Evolutionary conservation across 495 filamentous ascomycete genomes (phyloP), one percentile per base, ranked within the genome.

Genomic region (Aspergillus sclerotiicarbonarius): DNA sequence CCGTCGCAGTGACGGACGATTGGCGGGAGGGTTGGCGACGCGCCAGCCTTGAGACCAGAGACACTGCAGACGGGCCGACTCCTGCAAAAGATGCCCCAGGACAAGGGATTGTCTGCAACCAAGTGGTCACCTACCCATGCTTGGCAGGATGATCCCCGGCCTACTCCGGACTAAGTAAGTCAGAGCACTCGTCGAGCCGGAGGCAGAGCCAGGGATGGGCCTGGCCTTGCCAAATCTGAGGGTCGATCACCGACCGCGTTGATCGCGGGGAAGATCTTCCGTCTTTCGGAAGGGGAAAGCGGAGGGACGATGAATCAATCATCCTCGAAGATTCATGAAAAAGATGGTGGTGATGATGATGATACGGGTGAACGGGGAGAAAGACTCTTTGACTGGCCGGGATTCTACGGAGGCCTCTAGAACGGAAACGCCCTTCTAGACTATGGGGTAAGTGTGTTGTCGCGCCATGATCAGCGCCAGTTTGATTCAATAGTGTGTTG

Each of bases 251-350:
- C 18, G 44, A 8, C 51, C 29, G 49, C n/a, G 53, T 56, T 61
- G 39, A 49, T 53, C 59, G 54, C 49, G 54, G 54, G 59, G 53
- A 61, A 56, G 59, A 61, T 61, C 54, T 53, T 57, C 59, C 39
- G 46, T 37, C 51, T 39, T 53, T 53, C n/a, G 21, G 51, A 19
- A 37, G 20, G 2, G 39, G 53, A 15, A 29, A 16, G 35, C 18
- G 52, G 30, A 31, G 20, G 25, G 32, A 21, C 9, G 33, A 25
- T 41, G 51, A 25, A n/a, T n/a, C n/a, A n/a, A n/a, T n/a, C n/a
- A n/a, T n/a, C n/a, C n/a, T n/a, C n/a, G n/a, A n/a, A n/a, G n/a
- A n/a, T n/a, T n/a, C n/a, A n/a, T n/a, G n/a, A n/a, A n/a, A n/a
- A n/a, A n/a, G n/a, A n/a, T n/a, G n/a, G n/a, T n/a, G n/a, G n/a